phyloP scores from a whole-genome alignment of 2,329 filamentous ascomycete genomes.

The Aureobasidium namibiae region DNA sequence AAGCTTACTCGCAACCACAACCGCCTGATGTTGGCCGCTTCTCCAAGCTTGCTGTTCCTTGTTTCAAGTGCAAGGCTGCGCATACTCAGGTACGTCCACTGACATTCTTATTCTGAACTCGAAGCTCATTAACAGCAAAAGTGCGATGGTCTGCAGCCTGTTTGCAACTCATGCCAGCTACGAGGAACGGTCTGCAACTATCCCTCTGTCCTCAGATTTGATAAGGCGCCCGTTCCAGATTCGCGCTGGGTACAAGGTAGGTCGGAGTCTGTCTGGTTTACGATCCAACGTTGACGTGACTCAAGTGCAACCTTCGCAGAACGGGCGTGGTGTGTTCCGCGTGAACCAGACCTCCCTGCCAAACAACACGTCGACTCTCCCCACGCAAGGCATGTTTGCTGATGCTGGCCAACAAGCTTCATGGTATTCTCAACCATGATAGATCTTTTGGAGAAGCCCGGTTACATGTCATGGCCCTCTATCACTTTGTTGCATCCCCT shows the following conservation, averaged over 20 bases:
- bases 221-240: slow-evolving; percentile 10
- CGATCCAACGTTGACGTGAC: neutral
- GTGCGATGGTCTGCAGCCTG: slow-evolving; percentile 11
- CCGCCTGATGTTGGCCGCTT: slow-evolving; percentile 11
- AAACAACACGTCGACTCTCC: neutral
- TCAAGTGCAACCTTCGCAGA: slow-evolving; percentile 2
- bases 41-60: slow-evolving; percentile 8
- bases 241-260: slow-evolving; percentile 10
- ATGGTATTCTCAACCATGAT: neutral
- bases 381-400: neutral
- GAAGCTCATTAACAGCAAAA: neutral
- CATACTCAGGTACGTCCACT: neutral
- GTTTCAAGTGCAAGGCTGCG: slow-evolving; percentile 13
- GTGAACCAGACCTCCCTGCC: neutral
- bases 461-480: neutral
- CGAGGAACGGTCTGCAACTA: slow-evolving; percentile 12
- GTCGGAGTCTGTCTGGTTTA: neutral
- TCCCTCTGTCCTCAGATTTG: slow-evolving; percentile 12
- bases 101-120: neutral
- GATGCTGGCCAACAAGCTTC: neutral
- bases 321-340: slow-evolving; percentile 5
- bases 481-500: neutral
- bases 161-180: slow-evolving; percentile 6
- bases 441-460: neutral
- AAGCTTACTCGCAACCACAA: neutral